Base-by-base conservation (phyloP, 1,284 basidiomycete genomes). In the Schizophyllum commune region DNA sequence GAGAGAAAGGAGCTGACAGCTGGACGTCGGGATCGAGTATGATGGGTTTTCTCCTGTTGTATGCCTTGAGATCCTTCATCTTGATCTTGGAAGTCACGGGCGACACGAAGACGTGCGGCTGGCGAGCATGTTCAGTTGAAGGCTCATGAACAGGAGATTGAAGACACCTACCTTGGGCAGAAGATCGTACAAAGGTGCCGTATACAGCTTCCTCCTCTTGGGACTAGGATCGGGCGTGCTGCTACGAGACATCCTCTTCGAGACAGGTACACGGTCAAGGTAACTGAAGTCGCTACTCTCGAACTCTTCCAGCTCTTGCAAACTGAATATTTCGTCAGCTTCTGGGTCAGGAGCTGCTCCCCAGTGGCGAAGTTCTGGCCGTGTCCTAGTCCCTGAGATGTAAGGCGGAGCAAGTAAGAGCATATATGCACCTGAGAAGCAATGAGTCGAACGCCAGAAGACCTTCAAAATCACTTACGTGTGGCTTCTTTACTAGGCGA, bases 251-350 rank as follows among this genome's bases (percentile, higher is more conserved):
- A 71, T 7, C 57, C 34, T 64, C 57, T 56, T 62, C 52, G 56
- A n/a, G 6, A 22, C 52, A 34, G 58, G 51, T 58, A 34, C 21
- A 57, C 58, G 27, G 59, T 64, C 4, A 13, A 69, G 19, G 56
- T 57, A 65, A 56, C 53, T 59, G 3, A 75, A 65, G 55, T 75
- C 67, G 13, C 71, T 72, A 34, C 65, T 69, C 32, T 66, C 57
- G 61, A 83, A 83, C 17, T 79, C 77, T 58, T 77, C 74, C 56
- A 84, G 71, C 21, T 76, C 72, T 19, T 70, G 62, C 11, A 79
- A 55, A 39, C 61, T 65, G 59, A 72, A 76, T 32, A 73, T 39
- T 52, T 74, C 73, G 33, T 75, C 74, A 19, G 9, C 4, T 2
- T 47, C 39, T 13, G 39, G 8, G 17, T 47, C 17, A 47, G 17